phyloP scores from a whole-genome alignment of 352 stramenopile species.

The Aphanomyces stellatus region DNA sequence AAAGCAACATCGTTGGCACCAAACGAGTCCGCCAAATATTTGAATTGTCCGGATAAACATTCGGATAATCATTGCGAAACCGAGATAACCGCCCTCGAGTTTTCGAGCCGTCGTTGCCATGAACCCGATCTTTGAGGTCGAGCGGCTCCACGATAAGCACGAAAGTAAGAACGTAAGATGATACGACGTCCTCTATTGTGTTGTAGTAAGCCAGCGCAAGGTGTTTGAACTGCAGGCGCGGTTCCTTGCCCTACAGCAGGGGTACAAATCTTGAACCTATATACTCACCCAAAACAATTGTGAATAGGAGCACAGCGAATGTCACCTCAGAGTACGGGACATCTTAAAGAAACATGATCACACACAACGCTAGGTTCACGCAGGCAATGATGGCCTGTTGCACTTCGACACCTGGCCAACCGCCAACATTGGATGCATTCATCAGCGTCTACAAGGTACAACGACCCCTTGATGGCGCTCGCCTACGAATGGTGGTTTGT shows the following conservation, averaged over 20 bases:
- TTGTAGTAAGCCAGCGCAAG: background rate
- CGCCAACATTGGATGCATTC: background rate
- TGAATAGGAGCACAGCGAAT: background rate
- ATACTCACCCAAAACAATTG: background rate
- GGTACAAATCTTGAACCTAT: background rate
- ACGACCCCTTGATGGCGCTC: background rate
- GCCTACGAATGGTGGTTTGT: too few relatives aligned
- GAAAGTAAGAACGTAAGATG: background rate
- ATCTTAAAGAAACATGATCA: background rate
- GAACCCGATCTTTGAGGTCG: constrained; percentile 8
- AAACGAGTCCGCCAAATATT: too few relatives aligned
- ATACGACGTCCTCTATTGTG: background rate
- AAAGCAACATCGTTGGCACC: too few relatives aligned
- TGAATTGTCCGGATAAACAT: too few relatives aligned
- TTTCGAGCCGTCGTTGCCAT: background rate
- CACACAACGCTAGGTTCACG: background rate
- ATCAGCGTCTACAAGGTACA: background rate
- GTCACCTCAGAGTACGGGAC: background rate
- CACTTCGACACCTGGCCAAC: background rate
- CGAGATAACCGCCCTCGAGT: too few relatives aligned
- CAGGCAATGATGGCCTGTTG: background rate
- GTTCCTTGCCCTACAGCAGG: background rate
- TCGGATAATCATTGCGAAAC: background rate
- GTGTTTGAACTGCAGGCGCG: background rate
- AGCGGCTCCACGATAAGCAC: background rate